These are phyloP conservation scores for Diplocarpon rosae DNA, from an alignment of 2,329 filamentous ascomycete species.

Conservation along the genomic window DNA sequence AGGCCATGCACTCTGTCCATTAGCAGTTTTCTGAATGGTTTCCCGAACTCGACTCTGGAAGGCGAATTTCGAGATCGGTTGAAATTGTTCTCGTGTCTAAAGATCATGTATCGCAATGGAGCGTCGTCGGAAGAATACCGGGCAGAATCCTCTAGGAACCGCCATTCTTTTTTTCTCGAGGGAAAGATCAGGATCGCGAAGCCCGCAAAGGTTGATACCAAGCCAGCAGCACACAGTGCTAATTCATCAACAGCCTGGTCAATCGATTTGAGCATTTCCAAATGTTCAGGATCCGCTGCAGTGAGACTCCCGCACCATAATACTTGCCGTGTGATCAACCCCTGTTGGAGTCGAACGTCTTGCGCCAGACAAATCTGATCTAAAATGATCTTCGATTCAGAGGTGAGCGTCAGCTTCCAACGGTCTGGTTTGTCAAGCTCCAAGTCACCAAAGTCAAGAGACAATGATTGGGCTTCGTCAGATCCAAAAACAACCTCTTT, in stretches of 20 bases:
- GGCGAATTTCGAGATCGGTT: background rate
- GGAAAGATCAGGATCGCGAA: conserved; percentile 23
- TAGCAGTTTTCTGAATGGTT: conserved; percentile 12
- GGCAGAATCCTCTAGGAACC: conserved; percentile 15
- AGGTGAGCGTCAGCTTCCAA: conserved; percentile 11
- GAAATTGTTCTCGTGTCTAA: conserved; percentile 7
- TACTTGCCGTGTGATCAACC: background rate
- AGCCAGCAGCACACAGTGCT: conserved; percentile 12
- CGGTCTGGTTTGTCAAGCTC: conserved; percentile 1
- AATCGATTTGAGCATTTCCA: conserved; percentile 7
- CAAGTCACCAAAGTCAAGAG: conserved; percentile 16
- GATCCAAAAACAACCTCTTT: conserved; percentile 20
- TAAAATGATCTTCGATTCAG: conserved; percentile 13
- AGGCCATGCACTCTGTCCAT: conserved; percentile 16
- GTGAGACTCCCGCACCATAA: conserved; percentile 13
- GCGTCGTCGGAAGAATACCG: conserved; percentile 3
- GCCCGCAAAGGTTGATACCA: conserved; percentile 10
- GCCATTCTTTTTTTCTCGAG: conserved; percentile 21
- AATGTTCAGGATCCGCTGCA: conserved; percentile 5
- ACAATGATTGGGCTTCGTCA: conserved; percentile 5
- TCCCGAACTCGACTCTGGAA: background rate
- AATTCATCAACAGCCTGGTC: conserved; percentile 17
- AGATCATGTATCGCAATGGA: conserved; percentile 20
- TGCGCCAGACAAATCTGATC: conserved; percentile 18
- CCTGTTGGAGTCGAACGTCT: conserved; percentile 17